Conservation (phyloP, 2,329 filamentous ascomycete species). For the Colletotrichum musicola region DNA sequence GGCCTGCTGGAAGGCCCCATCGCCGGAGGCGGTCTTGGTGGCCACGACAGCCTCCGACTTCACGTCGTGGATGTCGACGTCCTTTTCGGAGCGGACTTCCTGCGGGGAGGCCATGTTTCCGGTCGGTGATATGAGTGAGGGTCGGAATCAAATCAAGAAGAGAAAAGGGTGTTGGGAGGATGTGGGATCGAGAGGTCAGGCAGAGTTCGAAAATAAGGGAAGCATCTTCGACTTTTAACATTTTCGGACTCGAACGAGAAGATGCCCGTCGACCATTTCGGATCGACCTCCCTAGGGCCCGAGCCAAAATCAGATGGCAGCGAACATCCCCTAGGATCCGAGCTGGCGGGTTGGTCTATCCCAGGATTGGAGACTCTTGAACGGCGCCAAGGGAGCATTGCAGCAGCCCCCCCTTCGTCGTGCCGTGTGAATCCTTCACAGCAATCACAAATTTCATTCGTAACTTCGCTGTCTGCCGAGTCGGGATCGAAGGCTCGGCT, state of each 20-base stretch:
- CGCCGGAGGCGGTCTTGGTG: constrained; percentile 14
- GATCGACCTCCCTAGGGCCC: no score
- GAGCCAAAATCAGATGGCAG: no score
- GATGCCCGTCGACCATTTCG: no score
- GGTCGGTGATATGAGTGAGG: background rate
- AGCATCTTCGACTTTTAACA: no score
- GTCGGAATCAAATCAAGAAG: background rate
- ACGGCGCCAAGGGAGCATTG: background rate
- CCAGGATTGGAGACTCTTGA: no score
- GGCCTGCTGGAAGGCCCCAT: constrained; percentile 44
- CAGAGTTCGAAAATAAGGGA: no score
- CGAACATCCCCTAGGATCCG: no score
- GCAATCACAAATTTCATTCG: background rate
- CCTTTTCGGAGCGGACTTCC: constrained; percentile 13
- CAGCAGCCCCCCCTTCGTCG: background rate
- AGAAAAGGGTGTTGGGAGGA: no score
- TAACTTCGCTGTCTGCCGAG: background rate
- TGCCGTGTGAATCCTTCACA: background rate
- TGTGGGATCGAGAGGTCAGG: no score
- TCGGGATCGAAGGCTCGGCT: background rate
- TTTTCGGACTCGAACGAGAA: no score
- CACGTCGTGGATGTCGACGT: background rate
- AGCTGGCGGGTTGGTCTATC: no score
- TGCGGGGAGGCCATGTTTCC: constrained; percentile 12
- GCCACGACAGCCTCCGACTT: constrained; percentile 20